Evolutionary conservation across 805 yeast species (phyloP), one percentile per base, ranked within the genome.

Genomic region (Scheffersomyces ergatensis): DNA sequence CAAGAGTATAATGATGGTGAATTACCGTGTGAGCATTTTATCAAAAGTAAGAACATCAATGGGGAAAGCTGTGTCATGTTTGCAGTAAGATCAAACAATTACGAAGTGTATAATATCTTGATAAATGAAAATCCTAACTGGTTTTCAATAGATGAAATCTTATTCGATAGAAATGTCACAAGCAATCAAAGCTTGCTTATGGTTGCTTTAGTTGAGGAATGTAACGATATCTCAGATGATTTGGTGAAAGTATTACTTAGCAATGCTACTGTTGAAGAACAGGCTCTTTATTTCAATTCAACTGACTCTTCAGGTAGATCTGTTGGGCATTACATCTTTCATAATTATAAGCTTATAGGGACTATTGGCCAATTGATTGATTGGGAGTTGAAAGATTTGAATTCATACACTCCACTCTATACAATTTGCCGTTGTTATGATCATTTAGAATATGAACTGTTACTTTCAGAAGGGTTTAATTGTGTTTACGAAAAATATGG

Each of bases 351-450:
- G 2, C 58, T 85, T 0, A 72, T 88, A 12, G 52, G 55, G 5
- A 54, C 51, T 13, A 57, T 89, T 9, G 95, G 95, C 0, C 56
- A 56, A 1, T 73, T 67, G 33, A 64, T 89, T 4, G 71, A 86
- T 51, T 92, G 97, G 97, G 70, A 67, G 5, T 56, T 62, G 12
- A 74, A 74, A 38, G 97, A 90, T 55, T 46, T 52, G 11, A 78
- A 76, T 44, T 78, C 82, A 0, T 87, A 85, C 50, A 87, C 97
- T 0, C 95, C 97, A 0, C 63, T 92, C 8, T 79, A 85, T 59
- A 75, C 88, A 2, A 62, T 87, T 2, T 80, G 88, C 47, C 65
- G 96, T 40, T 80, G 89, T 47, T 90, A 90, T 60, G 97, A 89
- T 57, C 89, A 85, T 48, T 64, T 77, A 0, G 60, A 79, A 25